Conservation (phyloP, 139 green algal genomes). For the Chlorella sp. region DNA sequence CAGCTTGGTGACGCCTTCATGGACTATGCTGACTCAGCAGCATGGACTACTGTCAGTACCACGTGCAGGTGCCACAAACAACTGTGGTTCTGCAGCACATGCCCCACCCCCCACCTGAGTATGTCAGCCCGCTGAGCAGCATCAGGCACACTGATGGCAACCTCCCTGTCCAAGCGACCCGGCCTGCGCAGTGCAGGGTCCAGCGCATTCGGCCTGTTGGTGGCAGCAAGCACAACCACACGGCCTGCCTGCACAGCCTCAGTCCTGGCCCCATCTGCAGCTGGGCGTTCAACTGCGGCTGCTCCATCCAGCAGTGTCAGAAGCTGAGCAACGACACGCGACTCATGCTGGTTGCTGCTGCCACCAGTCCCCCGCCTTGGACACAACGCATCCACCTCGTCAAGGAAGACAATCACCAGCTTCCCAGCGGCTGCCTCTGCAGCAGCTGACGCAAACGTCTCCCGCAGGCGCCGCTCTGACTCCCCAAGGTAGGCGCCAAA, state of each 20-base stretch:
- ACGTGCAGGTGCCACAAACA: no score
- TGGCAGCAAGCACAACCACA: conserved; percentile 80
- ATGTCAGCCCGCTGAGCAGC: conserved; percentile 33
- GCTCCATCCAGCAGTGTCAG: conserved; percentile 88
- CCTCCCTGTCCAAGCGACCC: conserved; percentile 81
- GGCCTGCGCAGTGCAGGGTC: conserved; percentile 84
- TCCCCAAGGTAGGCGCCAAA: conserved; percentile 79
- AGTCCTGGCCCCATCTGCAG: no score
- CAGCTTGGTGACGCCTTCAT: no score
- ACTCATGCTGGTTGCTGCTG: conserved; percentile 60
- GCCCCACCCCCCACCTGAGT: no score
- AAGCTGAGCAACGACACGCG: conserved; percentile 86
- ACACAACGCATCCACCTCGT: conserved; percentile 86
- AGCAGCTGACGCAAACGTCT: conserved; percentile 65
- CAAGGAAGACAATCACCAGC: conserved; percentile 79
- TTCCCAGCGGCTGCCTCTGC: conserved; percentile 33
- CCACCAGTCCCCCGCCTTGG: conserved; percentile 56
- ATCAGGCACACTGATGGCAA: conserved; percentile 59
- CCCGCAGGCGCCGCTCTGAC: conserved; percentile 74
- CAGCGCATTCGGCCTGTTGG: conserved; percentile 80
- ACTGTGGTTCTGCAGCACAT: no score
- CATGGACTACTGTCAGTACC: no score
- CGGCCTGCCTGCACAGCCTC: no score
- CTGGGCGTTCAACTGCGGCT: no score
- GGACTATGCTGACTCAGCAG: no score